Evolutionary conservation across 1,284 basidiomycete species (phyloP).

Genomic region (Ceratobasidium sp.): DNA sequence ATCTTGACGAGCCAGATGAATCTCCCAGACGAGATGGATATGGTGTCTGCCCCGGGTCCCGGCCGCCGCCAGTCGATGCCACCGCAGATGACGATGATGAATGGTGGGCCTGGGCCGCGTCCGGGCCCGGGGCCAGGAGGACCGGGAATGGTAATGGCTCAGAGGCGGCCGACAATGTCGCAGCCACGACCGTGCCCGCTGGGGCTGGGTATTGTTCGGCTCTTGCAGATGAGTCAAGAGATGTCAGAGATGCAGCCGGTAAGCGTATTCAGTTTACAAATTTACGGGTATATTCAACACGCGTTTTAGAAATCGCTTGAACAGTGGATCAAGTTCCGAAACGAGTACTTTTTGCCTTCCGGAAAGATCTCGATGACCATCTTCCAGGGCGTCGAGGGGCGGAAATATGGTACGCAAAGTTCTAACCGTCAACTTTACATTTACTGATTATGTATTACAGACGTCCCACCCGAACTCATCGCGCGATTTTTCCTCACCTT

Average conservation of each 20-base stretch:
- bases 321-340: conserved; percentile 27
- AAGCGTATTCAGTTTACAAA: neutral
- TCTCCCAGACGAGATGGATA: conserved; percentile 15
- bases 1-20: conserved; percentile 6
- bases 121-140: conserved; percentile 2
- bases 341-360: conserved; percentile 7
- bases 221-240: conserved; percentile 32
- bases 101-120: conserved; percentile 1
- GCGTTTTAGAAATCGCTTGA: conserved; percentile 5
- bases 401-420: conserved; percentile 22
- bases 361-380: conserved; percentile 25
- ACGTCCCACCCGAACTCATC: conserved; percentile 27
- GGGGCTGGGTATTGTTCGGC: conserved; percentile 21
- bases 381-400: conserved; percentile 34
- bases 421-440: neutral
- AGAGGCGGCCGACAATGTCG: neutral
- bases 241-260: conserved; percentile 9
- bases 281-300: neutral
- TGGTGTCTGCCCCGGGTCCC: neutral
- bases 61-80: conserved; percentile 32
- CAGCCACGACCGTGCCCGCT: conserved; percentile 4
- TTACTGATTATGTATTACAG: neutral
- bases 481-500: conserved; percentile 33
- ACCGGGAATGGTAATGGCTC: conserved; percentile 8
- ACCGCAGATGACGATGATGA: conserved; percentile 25